Evolutionary conservation across 345 rosid genomes (phyloP), one percentile per base, ranked within the genome.

Genomic region (Corymbia maculata): DNA sequence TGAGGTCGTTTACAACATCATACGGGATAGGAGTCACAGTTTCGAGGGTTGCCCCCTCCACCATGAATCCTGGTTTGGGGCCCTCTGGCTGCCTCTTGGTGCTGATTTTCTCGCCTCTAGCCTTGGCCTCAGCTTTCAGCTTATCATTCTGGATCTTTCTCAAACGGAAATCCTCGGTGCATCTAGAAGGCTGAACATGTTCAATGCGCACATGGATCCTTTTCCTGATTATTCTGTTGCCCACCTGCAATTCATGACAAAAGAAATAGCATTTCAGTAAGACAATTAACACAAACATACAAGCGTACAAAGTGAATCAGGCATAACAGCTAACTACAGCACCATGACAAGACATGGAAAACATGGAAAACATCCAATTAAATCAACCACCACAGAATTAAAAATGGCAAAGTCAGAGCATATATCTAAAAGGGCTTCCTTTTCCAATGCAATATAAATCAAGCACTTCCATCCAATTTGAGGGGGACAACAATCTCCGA

Each of bases 11-110:
- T 85, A 94, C 96, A 4, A 95, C 97, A 92, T 95, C 97, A 22
- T 95, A 95, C 8, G 97, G 97, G 57, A 95, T 94, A 68, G 97
- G 95, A 14, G 97, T 95, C 14, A 95, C 94, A 22, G 97, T 95
- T 90, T 95, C 97, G 88, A 95, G 80, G 7, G 93, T 94, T 5
- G 97, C 95, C 87, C 93, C 93, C 87, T 94, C 97, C 44, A 95
- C 96, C 95, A 92, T 94, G 92, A 95, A 94, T 85, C 97, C 97
- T 4, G 96, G 96, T 86, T 94, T 95, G 44, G 97, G 96, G 4
- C 97, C 97, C 50, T 88, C 88, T 10, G 97, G 97, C 90, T 93
- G 95, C 90, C 97, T 92, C 93, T 95, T 95, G 36, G 97, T 95
- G 91, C 97, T 92, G 85, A 95, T 94, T 52, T 90, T 91, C 91